These are phyloP conservation scores for Penicillium capsulatum DNA, from an alignment of 2,329 filamentous ascomycete genomes.

Conservation along the genomic window DNA sequence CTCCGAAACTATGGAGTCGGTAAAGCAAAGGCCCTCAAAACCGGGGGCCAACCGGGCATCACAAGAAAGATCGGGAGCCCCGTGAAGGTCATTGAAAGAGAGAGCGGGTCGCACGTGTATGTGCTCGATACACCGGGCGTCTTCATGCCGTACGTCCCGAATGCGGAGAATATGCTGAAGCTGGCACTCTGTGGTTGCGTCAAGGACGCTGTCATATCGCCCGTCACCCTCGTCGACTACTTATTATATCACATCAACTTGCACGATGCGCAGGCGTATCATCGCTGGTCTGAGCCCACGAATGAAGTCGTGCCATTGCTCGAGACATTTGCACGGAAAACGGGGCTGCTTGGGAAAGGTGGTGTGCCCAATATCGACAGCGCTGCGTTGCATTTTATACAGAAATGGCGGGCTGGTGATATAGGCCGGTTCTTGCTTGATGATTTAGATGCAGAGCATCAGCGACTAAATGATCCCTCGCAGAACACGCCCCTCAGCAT, in stretches of 20 bases:
- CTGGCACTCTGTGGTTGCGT: slow-evolving; percentile 87
- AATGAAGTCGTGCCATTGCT: slow-evolving; percentile 78
- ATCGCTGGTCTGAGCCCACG: slow-evolving; percentile 64
- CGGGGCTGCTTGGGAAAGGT: slow-evolving; percentile 71
- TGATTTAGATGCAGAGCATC: slow-evolving; percentile 59
- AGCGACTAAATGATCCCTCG: slow-evolving; percentile 45
- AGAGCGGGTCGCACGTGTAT: slow-evolving; percentile 63
- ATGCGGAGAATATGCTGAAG: slow-evolving; percentile 87
- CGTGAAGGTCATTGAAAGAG: slow-evolving; percentile 70
- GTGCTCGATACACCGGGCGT: slow-evolving; percentile 91
- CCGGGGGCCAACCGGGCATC: slow-evolving; percentile 82
- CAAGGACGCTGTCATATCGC: slow-evolving; percentile 78
- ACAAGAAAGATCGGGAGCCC: slow-evolving; percentile 79
- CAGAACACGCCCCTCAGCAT: slow-evolving; percentile 38
- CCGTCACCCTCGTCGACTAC: slow-evolving; percentile 80
- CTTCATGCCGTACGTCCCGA: slow-evolving; percentile 84
- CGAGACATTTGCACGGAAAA: slow-evolving; percentile 64
- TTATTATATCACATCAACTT: slow-evolving; percentile 79
- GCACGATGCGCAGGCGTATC: slow-evolving; percentile 59
- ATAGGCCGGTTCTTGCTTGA: slow-evolving; percentile 78
- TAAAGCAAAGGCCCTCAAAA: slow-evolving; percentile 67
- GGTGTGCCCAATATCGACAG: slow-evolving; percentile 66
- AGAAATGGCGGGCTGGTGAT: slow-evolving; percentile 73
- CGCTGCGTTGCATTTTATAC: slow-evolving; percentile 74
- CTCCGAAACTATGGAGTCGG: slow-evolving; percentile 67